Base-by-base conservation (phyloP, 768 basidiomycete genomes). In the Lenzites betulinus region DNA sequence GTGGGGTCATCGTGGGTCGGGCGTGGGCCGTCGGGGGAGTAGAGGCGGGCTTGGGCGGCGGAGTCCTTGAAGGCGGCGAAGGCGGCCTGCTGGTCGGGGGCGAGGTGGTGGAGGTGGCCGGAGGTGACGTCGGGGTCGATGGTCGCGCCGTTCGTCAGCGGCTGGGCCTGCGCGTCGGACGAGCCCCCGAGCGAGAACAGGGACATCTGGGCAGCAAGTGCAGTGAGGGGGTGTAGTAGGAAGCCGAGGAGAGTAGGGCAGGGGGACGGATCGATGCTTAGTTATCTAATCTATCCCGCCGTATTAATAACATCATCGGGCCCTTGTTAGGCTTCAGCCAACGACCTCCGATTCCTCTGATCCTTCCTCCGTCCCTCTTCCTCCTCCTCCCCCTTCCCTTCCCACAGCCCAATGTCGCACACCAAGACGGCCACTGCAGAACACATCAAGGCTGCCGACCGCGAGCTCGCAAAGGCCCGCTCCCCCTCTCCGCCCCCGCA, bases 1-100 rank as follows among this genome's bases (percentile, higher is more conserved):
- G 88, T 89, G 1, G 79, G 67, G 42, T 92, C 90, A 51, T 89
- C 84, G 62, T 86, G 85, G 3, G 76, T 16, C 62, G 69, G 50
- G 42, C 23, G 33, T 22, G 16, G 43, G 22, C 58, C 64, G 26
- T 75, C 74, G 16, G 71, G 77, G 5, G 60, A 70, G 70, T 88
- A 91, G 33, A 90, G 77, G n/a, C 77, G 74, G 2, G 80, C 80
- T 25, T 78, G 73, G 3, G 62, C 65, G 16, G 92, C 76, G 44
- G 74, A 76, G 13, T 75, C 66, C 68, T 83, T 88, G 78, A 92
- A 89, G 0, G 70, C 66, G 5, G 71, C 67, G 22, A 92, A 74
- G 12, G 79, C 76, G 26, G 76, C 69, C 59, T 81, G 68, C 64
- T 90, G 86, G 3, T 74, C 70, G 4, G 68, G 42, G 3, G 82